These are phyloP conservation scores for Erythrophleum fordii DNA, from an alignment of 306 rosid species.

Conservation along the genomic window DNA sequence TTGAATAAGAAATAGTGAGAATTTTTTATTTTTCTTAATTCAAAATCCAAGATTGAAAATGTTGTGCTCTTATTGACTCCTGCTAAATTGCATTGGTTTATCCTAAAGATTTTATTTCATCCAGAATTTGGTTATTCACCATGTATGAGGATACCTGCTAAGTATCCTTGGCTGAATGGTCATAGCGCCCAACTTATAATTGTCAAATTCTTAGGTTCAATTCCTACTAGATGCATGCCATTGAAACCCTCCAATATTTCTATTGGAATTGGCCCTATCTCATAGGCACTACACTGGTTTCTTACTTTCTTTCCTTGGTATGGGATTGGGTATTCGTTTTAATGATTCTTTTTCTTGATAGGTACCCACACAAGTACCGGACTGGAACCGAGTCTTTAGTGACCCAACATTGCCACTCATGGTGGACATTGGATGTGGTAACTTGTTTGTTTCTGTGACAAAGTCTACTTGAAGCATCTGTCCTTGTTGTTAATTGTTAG, in stretches of 20 bases:
- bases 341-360: slow-evolving; percentile 38
- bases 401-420: slow-evolving; percentile 90
- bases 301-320: background rate
- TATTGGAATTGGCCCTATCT: background rate
- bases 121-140: background rate
- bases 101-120: background rate
- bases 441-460: slow-evolving; percentile 23
- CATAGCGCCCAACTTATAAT: background rate
- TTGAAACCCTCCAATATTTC: background rate
- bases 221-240: background rate
- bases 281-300: background rate
- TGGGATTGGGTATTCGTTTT: slow-evolving; percentile 8
- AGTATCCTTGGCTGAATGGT: background rate
- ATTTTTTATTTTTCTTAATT: background rate
- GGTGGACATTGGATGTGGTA: slow-evolving; percentile 97
- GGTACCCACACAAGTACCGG: slow-evolving; percentile 75
- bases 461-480: slow-evolving; percentile 16
- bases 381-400: slow-evolving; percentile 77
- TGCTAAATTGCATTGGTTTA: background rate
- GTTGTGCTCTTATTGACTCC: background rate
- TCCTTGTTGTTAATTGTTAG: slow-evolving; percentile 2
- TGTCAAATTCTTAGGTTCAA: background rate
- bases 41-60: background rate
- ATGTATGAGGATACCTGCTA: background rate
- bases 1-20: background rate